Percentiles rank a stretch among this genome's conserved stretches.
phyloP scores from a whole-genome alignment of 257 asterid species.

The Nicotiana undulata region DNA sequence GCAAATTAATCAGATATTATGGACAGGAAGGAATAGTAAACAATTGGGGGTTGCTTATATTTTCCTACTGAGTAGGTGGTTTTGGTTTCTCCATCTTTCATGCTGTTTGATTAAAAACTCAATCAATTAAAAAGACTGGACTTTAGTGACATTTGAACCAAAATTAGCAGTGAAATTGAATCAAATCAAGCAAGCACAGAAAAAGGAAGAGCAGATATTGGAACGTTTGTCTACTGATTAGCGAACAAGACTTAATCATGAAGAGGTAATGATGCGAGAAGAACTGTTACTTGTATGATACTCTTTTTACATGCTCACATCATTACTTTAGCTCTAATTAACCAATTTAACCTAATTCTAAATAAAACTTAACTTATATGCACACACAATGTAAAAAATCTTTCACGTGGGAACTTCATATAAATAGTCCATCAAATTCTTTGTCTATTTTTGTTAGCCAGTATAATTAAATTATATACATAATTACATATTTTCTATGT shows the following conservation, averaged over 20 bases:
- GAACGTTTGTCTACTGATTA: background rate
- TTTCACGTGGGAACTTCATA: too few relatives aligned
- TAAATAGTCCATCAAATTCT: too few relatives aligned
- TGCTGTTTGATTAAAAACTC: background rate
- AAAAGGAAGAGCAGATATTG: background rate
- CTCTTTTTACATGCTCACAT: background rate
- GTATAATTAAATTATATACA: too few relatives aligned
- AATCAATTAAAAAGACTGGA: background rate
- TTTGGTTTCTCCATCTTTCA: background rate
- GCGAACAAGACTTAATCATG: slow-evolving; percentile 3
- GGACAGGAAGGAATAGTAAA: background rate
- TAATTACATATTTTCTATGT: too few relatives aligned
- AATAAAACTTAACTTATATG: too few relatives aligned
- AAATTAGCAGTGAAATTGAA: background rate
- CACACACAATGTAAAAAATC: too few relatives aligned
- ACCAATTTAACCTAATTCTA: background rate
- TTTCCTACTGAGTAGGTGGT: background rate
- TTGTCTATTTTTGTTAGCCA: too few relatives aligned
- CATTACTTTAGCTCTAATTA: background rate
- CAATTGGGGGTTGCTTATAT: background rate
- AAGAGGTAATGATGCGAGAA: slow-evolving; percentile 1
- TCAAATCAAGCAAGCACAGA: background rate
- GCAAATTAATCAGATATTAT: too few relatives aligned
- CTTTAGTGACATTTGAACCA: background rate
- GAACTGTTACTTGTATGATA: background rate